Percentiles rank a stretch among this genome's conserved stretches.
Conservation (phyloP, 2,329 filamentous ascomycete genomes). For the Hypoxylon sp. region DNA sequence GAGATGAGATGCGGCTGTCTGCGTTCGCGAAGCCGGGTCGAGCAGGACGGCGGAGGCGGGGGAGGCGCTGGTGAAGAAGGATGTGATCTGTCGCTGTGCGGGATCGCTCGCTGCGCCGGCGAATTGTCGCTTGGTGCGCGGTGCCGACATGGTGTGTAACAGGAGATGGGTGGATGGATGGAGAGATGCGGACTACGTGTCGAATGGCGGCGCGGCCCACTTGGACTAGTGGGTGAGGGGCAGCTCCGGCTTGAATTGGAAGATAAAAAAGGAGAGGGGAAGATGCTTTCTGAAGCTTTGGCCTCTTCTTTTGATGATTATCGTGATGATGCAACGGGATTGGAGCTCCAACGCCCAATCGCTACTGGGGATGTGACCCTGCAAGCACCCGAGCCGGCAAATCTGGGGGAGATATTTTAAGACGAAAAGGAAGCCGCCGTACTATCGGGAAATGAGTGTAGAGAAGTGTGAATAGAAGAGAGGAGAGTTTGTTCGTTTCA, state of each 20-base stretch:
- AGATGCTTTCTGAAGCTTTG: not conserved
- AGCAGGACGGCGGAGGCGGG: slow-evolving; percentile 48
- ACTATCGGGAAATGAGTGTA: not conserved
- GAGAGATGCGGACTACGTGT: slow-evolving; percentile 15
- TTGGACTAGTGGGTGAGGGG: slow-evolving; percentile 1
- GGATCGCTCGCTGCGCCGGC: slow-evolving; percentile 66
- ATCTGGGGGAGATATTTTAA: not conserved
- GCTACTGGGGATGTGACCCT: not conserved
- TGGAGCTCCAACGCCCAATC: not conserved
- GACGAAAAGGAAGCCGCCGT: not conserved
- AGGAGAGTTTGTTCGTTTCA: not conserved
- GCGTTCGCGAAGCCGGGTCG: slow-evolving; percentile 11
- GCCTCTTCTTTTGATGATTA: not conserved
- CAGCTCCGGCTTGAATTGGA: slow-evolving; percentile 14
- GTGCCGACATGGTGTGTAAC: slow-evolving; percentile 55
- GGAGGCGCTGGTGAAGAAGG: slow-evolving; percentile 59
- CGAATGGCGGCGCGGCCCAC: slow-evolving; percentile 22
- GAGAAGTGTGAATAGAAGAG: not conserved
- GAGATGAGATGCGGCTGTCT: slow-evolving; percentile 14
- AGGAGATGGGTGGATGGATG: slow-evolving; percentile 4
- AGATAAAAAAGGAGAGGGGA: not conserved
- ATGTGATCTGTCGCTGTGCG: slow-evolving; percentile 69
- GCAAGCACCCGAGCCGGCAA: not conserved
- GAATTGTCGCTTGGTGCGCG: slow-evolving; percentile 68
- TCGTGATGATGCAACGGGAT: slow-evolving; percentile 5